These are phyloP conservation scores for Hypoxylon sp. DNA, from an alignment of 2,329 filamentous ascomycete species.

Conservation along the genomic window DNA sequence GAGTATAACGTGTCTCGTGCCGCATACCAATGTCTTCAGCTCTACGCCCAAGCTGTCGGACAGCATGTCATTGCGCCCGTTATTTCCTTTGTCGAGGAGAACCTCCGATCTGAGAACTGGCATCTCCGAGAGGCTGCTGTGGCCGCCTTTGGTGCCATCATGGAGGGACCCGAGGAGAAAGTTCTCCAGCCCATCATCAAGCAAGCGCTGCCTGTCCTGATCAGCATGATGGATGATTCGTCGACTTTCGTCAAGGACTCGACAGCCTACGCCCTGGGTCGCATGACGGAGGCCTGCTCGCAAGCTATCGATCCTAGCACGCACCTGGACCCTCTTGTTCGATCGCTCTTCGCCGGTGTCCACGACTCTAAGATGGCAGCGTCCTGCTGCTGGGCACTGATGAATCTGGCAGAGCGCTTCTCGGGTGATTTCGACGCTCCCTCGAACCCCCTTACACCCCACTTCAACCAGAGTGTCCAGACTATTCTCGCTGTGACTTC, in stretches of 20 bases:
- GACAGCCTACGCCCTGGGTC: slow-evolving; percentile 92
- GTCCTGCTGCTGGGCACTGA: slow-evolving; percentile 98
- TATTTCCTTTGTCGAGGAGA: slow-evolving; percentile 87
- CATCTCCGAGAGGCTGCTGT: slow-evolving; percentile 94
- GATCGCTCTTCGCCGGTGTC: slow-evolving; percentile 87
- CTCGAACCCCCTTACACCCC: slow-evolving; percentile 84
- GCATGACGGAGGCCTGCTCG: slow-evolving; percentile 92
- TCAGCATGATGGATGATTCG: slow-evolving; percentile 89
- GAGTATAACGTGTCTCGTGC: slow-evolving; percentile 97
- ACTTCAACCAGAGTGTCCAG: slow-evolving; percentile 91
- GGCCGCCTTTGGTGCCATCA: slow-evolving; percentile 96
- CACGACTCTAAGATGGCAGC: slow-evolving; percentile 95
- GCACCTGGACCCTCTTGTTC: slow-evolving; percentile 85
- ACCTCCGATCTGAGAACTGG: slow-evolving; percentile 92
- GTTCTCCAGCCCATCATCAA: slow-evolving; percentile 93
- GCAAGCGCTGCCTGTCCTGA: slow-evolving; percentile 90
- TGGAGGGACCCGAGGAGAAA: slow-evolving; percentile 96
- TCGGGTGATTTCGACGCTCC: slow-evolving; percentile 81
- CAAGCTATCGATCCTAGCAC: slow-evolving; percentile 86
- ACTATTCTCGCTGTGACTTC: slow-evolving; percentile 87
- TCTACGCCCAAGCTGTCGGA: slow-evolving; percentile 92
- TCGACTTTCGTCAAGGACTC: slow-evolving; percentile 94
- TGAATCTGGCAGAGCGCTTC: slow-evolving; percentile 97
- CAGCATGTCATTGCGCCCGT: slow-evolving; percentile 85
- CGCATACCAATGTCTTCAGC: slow-evolving; percentile 93